These are phyloP conservation scores for Cinnamomum micranthum DNA, from an alignment of 164 flowering plant species.

Conservation along the genomic window DNA sequence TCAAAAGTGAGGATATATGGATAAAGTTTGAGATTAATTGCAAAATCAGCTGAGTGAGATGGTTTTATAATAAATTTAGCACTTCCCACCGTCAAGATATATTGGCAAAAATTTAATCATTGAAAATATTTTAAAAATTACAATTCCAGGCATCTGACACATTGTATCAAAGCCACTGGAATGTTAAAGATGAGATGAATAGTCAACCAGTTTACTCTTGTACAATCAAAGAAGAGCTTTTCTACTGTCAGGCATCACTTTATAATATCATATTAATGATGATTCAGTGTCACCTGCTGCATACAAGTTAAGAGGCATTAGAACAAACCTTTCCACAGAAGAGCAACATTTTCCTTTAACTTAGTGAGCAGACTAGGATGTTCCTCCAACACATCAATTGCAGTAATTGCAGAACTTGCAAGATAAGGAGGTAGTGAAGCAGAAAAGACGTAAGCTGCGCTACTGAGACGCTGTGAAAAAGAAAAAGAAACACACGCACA, in stretches of 20 bases:
- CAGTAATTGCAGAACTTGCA: slow-evolving; percentile 55
- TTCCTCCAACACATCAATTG: slow-evolving; percentile 34
- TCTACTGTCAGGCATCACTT: not conserved
- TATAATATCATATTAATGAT: not conserved
- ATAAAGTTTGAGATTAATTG: not conserved
- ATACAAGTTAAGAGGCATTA: not conserved
- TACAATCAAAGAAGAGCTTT: not conserved
- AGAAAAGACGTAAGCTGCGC: slow-evolving; percentile 98
- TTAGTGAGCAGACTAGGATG: slow-evolving; percentile 23
- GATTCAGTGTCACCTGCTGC: not conserved
- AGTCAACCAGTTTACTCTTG: not conserved
- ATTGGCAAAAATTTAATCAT: no score
- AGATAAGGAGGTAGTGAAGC: slow-evolving; percentile 98
- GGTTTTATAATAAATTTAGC: not conserved
- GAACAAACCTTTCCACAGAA: slow-evolving; percentile 66
- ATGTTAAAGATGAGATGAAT: not conserved
- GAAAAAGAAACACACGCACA: not conserved
- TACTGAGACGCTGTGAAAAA: slow-evolving; percentile 74
- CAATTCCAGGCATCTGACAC: no score
- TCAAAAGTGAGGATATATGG: not conserved
- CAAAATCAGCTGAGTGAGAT: not conserved
- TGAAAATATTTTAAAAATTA: no score
- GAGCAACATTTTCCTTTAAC: slow-evolving; percentile 46
- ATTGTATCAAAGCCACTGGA: not conserved
- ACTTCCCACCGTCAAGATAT: not conserved